These are phyloP conservation scores for Pulveroboletus frians DNA, from an alignment of 768 basidiomycete species.

Conservation along the genomic window DNA sequence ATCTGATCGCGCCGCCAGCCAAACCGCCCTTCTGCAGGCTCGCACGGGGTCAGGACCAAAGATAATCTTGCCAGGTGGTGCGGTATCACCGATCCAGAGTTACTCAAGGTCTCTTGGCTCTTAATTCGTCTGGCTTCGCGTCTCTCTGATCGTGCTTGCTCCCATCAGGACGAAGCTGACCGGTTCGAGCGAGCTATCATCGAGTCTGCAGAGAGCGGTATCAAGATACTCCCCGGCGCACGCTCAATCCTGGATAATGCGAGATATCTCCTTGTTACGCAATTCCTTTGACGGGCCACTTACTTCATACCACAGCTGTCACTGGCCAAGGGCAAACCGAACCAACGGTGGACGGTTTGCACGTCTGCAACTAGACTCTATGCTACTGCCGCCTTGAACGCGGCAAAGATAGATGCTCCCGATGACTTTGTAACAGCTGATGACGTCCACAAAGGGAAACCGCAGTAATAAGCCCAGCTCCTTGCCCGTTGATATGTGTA, in stretches of 20 bases:
- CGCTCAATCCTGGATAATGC: slow-evolving; percentile 53
- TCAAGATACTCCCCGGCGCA: slow-evolving; percentile 73
- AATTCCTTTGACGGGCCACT: neutral
- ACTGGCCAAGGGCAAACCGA: slow-evolving; percentile 34
- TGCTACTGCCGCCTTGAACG: slow-evolving; percentile 63
- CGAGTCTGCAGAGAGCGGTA: slow-evolving; percentile 52
- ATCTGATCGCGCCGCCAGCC: neutral
- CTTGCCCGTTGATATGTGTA: neutral
- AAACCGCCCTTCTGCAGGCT: slow-evolving; percentile 36
- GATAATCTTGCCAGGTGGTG: slow-evolving; percentile 77
- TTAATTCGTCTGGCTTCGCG: neutral
- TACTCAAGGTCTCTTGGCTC: slow-evolving; percentile 52
- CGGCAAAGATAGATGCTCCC: slow-evolving; percentile 62
- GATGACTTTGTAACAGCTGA: slow-evolving; percentile 79
- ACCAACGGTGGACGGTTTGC: slow-evolving; percentile 81
- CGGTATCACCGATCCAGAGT: slow-evolving; percentile 57
- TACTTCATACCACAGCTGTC: slow-evolving; percentile 25
- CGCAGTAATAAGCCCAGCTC: slow-evolving; percentile 40
- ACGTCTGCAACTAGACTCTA: slow-evolving; percentile 80
- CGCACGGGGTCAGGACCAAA: slow-evolving; percentile 79
- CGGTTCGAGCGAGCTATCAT: slow-evolving; percentile 81
- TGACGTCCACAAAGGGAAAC: slow-evolving; percentile 79
- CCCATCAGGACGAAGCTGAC: slow-evolving; percentile 54
- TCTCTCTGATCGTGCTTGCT: slow-evolving; percentile 5
- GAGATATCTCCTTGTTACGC: neutral